A percentile compares a stretch with the other conserved stretches of the same genome.
Conservation (phyloP, 768 basidiomycete genomes). For the Podaxis carcinomalis region DNA sequence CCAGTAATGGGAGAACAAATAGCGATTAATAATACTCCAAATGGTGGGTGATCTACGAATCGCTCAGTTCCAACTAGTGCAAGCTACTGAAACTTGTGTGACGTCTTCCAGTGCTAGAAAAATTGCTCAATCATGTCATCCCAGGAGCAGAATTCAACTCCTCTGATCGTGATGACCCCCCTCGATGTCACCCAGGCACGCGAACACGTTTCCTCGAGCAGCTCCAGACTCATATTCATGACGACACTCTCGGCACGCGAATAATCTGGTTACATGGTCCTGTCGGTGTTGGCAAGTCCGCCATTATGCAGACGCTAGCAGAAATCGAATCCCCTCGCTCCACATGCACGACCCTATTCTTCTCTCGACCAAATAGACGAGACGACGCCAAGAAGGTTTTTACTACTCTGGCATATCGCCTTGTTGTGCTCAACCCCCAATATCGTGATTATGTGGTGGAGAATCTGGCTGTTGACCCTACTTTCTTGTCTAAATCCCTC, state of each 20-base stretch:
- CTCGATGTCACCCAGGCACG: background rate
- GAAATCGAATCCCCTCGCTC: background rate
- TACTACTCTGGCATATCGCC: background rate
- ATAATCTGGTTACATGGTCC: conserved; percentile 5
- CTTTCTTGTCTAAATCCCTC: background rate
- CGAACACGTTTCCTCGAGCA: background rate
- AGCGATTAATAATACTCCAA: background rate
- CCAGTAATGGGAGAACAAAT: background rate
- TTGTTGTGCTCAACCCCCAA: background rate
- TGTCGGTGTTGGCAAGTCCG: conserved; percentile 8
- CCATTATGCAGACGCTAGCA: conserved; percentile 1
- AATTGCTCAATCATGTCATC: background rate
- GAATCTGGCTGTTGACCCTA: background rate
- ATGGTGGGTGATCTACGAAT: background rate
- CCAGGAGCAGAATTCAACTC: background rate
- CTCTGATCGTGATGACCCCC: background rate
- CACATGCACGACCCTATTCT: background rate
- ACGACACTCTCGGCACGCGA: background rate
- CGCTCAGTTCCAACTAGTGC: background rate
- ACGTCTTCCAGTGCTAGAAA: background rate
- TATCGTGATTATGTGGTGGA: background rate
- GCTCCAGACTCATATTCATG: background rate
- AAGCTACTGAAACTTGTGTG: background rate
- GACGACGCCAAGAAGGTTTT: background rate
- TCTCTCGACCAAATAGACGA: background rate